These are phyloP conservation scores for Aspergillus egyptiacus DNA, from an alignment of 495 filamentous ascomycete genomes.

Conservation along the genomic window DNA sequence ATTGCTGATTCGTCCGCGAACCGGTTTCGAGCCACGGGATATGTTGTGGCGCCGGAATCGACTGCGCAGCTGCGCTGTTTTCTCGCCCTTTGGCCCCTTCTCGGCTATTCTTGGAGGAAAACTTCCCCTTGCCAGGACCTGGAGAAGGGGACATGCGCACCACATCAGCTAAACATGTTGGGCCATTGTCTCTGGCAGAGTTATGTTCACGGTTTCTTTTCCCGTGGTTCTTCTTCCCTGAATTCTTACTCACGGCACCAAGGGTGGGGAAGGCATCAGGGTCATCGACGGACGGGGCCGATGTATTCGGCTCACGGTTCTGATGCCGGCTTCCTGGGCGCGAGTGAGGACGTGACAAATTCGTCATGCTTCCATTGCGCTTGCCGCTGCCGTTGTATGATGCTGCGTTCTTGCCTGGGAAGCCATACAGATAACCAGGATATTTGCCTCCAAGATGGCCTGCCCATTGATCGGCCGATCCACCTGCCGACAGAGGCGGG, in stretches of 20 bases:
- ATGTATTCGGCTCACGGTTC: constrained; percentile 57
- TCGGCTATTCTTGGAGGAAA: constrained; percentile 38
- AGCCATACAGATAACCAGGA: constrained; percentile 28
- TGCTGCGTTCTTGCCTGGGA: constrained; percentile 23
- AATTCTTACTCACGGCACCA: constrained; percentile 69
- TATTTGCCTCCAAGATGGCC: constrained; percentile 42
- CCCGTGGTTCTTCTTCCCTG: constrained; percentile 81
- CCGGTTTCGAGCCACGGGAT: constrained; percentile 98
- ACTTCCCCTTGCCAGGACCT: constrained; percentile 45
- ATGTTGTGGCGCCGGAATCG: constrained; percentile 81
- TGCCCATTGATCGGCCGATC: constrained; percentile 52
- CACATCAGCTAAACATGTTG: constrained; percentile 87
- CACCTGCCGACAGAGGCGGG: constrained; percentile 54
- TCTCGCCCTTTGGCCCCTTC: constrained; percentile 54
- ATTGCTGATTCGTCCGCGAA: constrained; percentile 81
- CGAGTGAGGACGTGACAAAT: constrained; percentile 59
- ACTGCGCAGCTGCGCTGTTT: constrained; percentile 70
- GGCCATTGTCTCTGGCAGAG: constrained; percentile 55
- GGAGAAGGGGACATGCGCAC: constrained; percentile 90
- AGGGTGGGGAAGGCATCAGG: constrained; percentile 93
- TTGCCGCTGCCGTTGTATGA: constrained; percentile 39
- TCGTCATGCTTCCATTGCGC: constrained; percentile 44
- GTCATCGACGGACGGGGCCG: constrained; percentile 80
- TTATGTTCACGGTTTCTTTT: constrained; percentile 57
- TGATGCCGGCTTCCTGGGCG: constrained; percentile 83